These are phyloP conservation scores for Suillus occidentalis DNA, from an alignment of 768 basidiomycete species.

Conservation along the genomic window DNA sequence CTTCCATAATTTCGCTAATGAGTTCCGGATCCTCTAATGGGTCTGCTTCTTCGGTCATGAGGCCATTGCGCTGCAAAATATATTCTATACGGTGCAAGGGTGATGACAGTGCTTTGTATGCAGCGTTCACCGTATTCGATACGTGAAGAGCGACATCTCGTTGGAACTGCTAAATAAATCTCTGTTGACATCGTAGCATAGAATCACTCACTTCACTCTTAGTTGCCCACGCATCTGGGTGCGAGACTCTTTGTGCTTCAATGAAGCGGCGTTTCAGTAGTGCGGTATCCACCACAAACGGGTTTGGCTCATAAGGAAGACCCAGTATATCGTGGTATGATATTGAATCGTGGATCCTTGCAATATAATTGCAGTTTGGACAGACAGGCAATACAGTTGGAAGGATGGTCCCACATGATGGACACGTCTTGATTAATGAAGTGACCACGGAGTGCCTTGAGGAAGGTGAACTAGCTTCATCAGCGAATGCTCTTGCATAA, in stretches of 20 bases:
- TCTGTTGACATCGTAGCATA: not conserved
- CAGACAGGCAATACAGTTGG: constrained; percentile 75
- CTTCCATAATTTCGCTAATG: constrained; percentile 77
- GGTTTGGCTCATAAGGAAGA: constrained; percentile 60
- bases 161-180: constrained; percentile 20
- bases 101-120: constrained; percentile 72
- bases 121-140: constrained; percentile 79
- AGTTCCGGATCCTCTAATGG: constrained; percentile 69
- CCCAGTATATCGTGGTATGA: constrained; percentile 72
- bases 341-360: constrained; percentile 50
- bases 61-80: constrained; percentile 64
- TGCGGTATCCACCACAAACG: constrained; percentile 64
- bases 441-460: constrained; percentile 7
- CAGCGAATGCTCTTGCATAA: not conserved
- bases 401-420: constrained; percentile 60
- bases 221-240: constrained; percentile 85
- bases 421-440: constrained; percentile 41
- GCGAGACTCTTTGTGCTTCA: constrained; percentile 70
- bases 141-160: constrained; percentile 31
- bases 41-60: constrained; percentile 65
- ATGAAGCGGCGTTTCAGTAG: constrained; percentile 67
- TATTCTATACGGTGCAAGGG: constrained; percentile 82
- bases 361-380: constrained; percentile 66
- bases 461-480: not conserved
- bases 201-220: constrained; percentile 52